Conservation (phyloP, 2,329 filamentous ascomycete species). For the Elsinoe ampelina region DNA sequence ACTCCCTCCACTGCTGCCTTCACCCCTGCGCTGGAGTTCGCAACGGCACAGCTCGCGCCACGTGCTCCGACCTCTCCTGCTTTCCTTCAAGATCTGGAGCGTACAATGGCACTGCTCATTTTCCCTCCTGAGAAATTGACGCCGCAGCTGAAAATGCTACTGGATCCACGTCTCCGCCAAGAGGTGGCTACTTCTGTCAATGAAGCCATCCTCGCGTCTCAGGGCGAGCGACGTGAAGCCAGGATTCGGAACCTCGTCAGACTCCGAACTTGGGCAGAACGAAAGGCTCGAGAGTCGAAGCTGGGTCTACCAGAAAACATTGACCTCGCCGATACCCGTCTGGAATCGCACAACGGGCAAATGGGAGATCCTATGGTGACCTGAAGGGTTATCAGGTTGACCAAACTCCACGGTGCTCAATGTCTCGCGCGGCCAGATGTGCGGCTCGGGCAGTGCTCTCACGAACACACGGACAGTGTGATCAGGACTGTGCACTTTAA, state of each 20-base stretch:
- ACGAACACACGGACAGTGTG: no score
- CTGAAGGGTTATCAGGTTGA: slow-evolving; percentile 13
- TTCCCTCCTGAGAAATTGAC: slow-evolving; percentile 75
- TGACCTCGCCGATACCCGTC: slow-evolving; percentile 30
- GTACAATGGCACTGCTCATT: slow-evolving; percentile 85
- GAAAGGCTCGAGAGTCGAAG: slow-evolving; percentile 41
- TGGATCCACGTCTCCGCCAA: slow-evolving; percentile 70
- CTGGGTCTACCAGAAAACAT: slow-evolving; percentile 32
- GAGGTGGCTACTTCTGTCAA: slow-evolving; percentile 85
- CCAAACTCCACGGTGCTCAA: no score
- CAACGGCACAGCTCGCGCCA: slow-evolving; percentile 76
- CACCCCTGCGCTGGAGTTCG: slow-evolving; percentile 72
- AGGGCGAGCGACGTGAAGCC: slow-evolving; percentile 66
- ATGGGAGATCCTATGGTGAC: slow-evolving; percentile 29
- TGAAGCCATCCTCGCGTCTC: slow-evolving; percentile 68
- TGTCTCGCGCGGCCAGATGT: no score
- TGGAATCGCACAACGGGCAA: slow-evolving; percentile 19
- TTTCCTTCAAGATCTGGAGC: slow-evolving; percentile 79
- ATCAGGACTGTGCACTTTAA: no score
- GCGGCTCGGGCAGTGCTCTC: no score
- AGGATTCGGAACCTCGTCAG: slow-evolving; percentile 73
- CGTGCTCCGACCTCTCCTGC: slow-evolving; percentile 71
- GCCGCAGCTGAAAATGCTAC: slow-evolving; percentile 62
- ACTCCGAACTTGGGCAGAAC: slow-evolving; percentile 78
- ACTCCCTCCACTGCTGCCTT: slow-evolving; percentile 58